phyloP scores from a whole-genome alignment of 2,329 filamentous ascomycete species.

The Coniochaeta ligniaria region DNA sequence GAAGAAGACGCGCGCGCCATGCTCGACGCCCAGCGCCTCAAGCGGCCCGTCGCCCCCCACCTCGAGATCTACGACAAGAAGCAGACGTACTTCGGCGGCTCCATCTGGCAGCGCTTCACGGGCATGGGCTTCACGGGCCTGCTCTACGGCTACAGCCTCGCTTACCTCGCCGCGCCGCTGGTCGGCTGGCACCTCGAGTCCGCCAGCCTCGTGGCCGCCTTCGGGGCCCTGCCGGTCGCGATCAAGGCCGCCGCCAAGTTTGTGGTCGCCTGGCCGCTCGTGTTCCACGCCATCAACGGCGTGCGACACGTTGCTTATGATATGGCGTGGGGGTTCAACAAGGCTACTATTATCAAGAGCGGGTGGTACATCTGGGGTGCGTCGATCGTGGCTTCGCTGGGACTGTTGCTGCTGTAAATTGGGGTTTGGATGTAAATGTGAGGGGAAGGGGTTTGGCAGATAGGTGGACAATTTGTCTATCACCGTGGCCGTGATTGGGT shows the following conservation, averaged over 20 bases:
- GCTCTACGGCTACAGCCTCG: conserved; percentile 72
- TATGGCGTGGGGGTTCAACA: conserved; percentile 37
- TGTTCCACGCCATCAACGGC: conserved; percentile 51
- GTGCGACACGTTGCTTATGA: conserved; percentile 49
- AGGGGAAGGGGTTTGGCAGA: not conserved
- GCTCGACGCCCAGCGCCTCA: conserved; percentile 72
- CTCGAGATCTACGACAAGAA: conserved; percentile 78
- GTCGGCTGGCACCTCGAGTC: conserved; percentile 58
- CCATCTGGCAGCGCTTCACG: conserved; percentile 75
- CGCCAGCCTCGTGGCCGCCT: conserved; percentile 51
- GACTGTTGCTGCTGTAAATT: not conserved
- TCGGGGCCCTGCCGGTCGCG: conserved; percentile 50
- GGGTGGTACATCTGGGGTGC: conserved; percentile 40
- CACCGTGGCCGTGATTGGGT: not conserved
- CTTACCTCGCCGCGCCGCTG: conserved; percentile 74
- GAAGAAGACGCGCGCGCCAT: conserved; percentile 50
- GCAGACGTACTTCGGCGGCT: conserved; percentile 76
- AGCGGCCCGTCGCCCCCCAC: conserved; percentile 79
- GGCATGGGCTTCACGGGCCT: conserved; percentile 63
- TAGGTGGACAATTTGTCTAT: not conserved
- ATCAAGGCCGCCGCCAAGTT: conserved; percentile 53
- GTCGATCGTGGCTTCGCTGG: conserved; percentile 33
- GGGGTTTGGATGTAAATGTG: not conserved
- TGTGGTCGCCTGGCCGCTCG: conserved; percentile 49
- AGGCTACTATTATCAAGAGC: conserved; percentile 36